phyloP scores from a whole-genome alignment of 345 rosid species.

The Triadica sebifera region DNA sequence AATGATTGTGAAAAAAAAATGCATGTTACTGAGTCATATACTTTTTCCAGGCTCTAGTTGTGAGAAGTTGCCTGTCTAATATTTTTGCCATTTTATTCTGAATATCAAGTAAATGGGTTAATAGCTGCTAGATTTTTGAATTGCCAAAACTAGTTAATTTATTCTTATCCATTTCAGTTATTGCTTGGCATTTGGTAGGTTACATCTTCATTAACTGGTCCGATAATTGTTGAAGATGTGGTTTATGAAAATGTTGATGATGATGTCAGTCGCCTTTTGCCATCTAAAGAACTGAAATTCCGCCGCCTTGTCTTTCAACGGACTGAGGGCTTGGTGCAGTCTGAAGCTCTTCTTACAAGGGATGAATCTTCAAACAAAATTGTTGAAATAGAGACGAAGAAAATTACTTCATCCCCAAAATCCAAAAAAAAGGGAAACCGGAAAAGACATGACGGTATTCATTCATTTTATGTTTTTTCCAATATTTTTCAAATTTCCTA shows the following conservation, averaged over 20 bases:
- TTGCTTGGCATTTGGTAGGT: conserved; percentile 40
- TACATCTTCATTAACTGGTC: conserved; percentile 67
- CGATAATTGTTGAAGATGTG: conserved; percentile 76
- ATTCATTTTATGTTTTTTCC: not conserved
- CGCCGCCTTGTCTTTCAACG: conserved; percentile 91
- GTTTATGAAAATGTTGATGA: conserved; percentile 60
- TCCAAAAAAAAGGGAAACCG: conserved; percentile 44
- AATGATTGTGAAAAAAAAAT: too few species aligned
- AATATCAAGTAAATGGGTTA: not conserved
- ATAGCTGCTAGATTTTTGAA: not conserved
- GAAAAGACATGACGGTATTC: conserved; percentile 48
- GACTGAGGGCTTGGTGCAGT: conserved; percentile 75
- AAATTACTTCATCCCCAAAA: conserved; percentile 44
- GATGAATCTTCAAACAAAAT: conserved; percentile 35
- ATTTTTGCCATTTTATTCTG: not conserved
- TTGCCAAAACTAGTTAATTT: not conserved
- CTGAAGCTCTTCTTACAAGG: conserved; percentile 77
- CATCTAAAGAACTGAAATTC: conserved; percentile 47
- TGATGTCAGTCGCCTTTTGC: conserved; percentile 38
- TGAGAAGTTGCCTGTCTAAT: not conserved
- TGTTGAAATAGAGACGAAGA: conserved; percentile 36
- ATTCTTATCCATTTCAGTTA: not conserved
- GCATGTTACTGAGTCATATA: not conserved
- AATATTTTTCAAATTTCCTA: not conserved
- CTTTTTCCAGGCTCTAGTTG: not conserved